Base-by-base conservation (phyloP, 1,139 yeast species). In the Pichia sp. region DNA sequence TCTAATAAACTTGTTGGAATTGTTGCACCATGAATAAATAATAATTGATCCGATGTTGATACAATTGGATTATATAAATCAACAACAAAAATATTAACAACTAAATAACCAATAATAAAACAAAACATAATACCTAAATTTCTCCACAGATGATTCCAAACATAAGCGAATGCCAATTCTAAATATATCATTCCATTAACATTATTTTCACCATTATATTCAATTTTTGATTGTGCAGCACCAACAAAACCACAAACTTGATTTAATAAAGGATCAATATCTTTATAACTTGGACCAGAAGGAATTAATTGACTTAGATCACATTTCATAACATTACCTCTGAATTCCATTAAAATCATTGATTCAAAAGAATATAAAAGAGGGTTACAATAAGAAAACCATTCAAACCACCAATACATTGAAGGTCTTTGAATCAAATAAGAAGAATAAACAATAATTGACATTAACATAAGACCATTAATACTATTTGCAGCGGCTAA, bases 321-420 rank as follows among this genome's bases (percentile, higher is more conserved):
- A 64, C 85, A 79, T 28, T 62, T 62, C 78, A 78, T 76, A 35
- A 65, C 58, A 45, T 77, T 63, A 8, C 75, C 76, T 55, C 75
- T 80, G 51, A 78, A 78, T 53, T 79, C 82, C 39, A 71, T 67
- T 7, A 73, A 60, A 47, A 78, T 60, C 67, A 78, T 65, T 6
- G 78, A 66, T 57, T 79, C 84, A 52, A 76, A 78, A 2, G 74
- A 76, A 55, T 77, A 79, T 31, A 74, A 62, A 37, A 78, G 58
- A 2, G 84, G 83, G 51, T 78, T 67, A 42, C 75, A 62, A 54
- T 76, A 78, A 3, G 78, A 70, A 32, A 77, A 69, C 85, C 85
- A 79, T 56, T 73, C 70, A 54, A 77, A 76, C 82, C 82, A 78
- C 45, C 79, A 79, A 48, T 73, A 80, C 82, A 78, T 78, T 0